phyloP scores from a whole-genome alignment of 345 rosid species.

The Corchorus capsularis region DNA sequence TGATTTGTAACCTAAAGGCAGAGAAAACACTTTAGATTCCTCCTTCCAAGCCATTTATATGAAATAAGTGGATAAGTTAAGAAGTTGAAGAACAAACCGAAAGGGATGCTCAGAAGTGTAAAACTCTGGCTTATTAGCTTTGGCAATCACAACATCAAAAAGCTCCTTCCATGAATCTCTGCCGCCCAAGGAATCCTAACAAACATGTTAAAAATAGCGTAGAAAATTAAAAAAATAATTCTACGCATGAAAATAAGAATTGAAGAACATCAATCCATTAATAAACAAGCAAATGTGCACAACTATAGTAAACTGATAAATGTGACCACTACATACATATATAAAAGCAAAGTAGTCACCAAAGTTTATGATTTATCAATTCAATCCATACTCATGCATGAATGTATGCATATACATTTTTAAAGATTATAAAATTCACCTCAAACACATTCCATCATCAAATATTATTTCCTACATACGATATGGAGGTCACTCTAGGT shows the following conservation, averaged over 20 bases:
- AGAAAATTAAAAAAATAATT: background rate
- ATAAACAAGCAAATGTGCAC: conserved; percentile 14
- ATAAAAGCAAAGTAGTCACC: background rate
- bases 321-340: background rate
- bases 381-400: background rate
- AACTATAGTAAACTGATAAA: background rate
- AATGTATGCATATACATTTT: background rate
- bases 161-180: conserved; percentile 88
- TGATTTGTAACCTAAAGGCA: no score
- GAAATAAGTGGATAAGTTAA: conserved; percentile 11
- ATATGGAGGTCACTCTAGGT: background rate
- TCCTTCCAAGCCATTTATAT: background rate
- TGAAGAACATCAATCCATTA: background rate
- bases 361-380: background rate
- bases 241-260: background rate
- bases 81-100: conserved; percentile 53
- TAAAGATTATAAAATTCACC: background rate
- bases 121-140: conserved; percentile 94
- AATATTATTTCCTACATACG: background rate
- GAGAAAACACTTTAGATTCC: conserved; percentile 3
- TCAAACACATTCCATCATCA: background rate
- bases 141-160: conserved; percentile 94
- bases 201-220: conserved; percentile 28
- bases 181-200: conserved; percentile 66
- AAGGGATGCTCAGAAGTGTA: conserved; percentile 92